A percentile compares a stretch with the other conserved stretches of the same genome.
Evolutionary conservation across 2,329 filamentous ascomycete species (phyloP).

Genomic region (Fusarium tanahbumbuense): DNA sequence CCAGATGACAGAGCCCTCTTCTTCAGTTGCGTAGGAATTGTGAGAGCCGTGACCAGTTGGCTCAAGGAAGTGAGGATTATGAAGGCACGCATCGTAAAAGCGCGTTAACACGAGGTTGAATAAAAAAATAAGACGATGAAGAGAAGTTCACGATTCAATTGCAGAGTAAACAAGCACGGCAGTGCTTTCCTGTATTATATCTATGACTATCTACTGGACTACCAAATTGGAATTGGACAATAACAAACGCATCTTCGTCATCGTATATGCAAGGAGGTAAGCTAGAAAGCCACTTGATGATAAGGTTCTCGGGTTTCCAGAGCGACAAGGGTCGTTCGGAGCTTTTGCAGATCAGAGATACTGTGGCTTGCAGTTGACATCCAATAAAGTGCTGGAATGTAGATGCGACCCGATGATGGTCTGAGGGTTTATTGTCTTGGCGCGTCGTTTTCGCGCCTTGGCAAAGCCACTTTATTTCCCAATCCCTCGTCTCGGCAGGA

Average conservation of each 20-base stretch:
- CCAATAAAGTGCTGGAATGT: neutral
- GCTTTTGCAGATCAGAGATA: neutral
- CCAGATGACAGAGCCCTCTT: conserved; percentile 10
- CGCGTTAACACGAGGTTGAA: fast-evolving
- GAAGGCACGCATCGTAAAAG: conserved; percentile 3
- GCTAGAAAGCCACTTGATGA: neutral
- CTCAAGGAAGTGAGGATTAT: neutral
- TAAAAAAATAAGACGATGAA: neutral
- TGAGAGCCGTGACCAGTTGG: neutral
- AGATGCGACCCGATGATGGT: neutral
- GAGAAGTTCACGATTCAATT: neutral
- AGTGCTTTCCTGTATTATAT: neutral
- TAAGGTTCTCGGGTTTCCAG: conserved; percentile 24
- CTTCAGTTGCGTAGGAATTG: neutral
- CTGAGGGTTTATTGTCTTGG: neutral
- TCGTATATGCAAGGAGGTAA: conserved; percentile 16
- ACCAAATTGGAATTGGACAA: conserved; percentile 2
- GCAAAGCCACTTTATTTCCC: neutral
- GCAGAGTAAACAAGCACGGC: neutral
- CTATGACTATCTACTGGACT: no score
- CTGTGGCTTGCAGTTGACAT: neutral
- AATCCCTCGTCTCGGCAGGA: neutral
- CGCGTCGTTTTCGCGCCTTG: neutral
- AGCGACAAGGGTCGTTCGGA: conserved; percentile 4
- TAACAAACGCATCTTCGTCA: conserved; percentile 11